Conservation (phyloP, 768 basidiomycete genomes). For the Suillus tomentosus region DNA sequence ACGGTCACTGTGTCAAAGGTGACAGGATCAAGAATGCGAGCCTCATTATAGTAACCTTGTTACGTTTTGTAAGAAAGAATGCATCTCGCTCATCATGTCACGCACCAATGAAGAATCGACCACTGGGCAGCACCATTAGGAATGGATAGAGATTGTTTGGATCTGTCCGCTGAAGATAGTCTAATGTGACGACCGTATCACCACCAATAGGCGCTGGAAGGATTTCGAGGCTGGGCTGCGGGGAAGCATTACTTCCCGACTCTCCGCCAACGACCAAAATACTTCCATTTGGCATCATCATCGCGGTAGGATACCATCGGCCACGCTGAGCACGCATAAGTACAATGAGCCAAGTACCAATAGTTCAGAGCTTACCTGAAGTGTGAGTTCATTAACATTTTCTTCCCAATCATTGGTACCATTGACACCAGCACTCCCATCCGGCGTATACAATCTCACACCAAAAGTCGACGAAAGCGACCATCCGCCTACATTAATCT, state of each 20-base stretch:
- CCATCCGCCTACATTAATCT: slow-evolving; percentile 46
- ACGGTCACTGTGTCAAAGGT: slow-evolving; percentile 61
- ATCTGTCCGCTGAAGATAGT: slow-evolving; percentile 71
- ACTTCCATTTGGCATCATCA: slow-evolving; percentile 72
- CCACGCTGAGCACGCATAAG: slow-evolving; percentile 43
- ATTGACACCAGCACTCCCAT: slow-evolving; percentile 67
- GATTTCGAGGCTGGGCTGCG: slow-evolving; percentile 71
- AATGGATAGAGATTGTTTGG: slow-evolving; percentile 84
- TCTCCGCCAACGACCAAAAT: slow-evolving; percentile 78
- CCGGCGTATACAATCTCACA: slow-evolving; percentile 70
- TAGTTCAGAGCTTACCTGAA: slow-evolving; percentile 51
- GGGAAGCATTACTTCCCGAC: slow-evolving; percentile 63
- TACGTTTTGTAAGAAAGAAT: background rate
- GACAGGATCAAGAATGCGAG: slow-evolving; percentile 67
- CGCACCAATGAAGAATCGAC: slow-evolving; percentile 69
- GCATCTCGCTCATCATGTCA: background rate
- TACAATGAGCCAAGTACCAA: background rate
- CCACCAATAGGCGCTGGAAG: slow-evolving; percentile 69
- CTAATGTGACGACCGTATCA: slow-evolving; percentile 58
- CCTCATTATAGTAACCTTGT: slow-evolving; percentile 79
- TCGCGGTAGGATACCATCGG: slow-evolving; percentile 73
- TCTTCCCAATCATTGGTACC: slow-evolving; percentile 84
- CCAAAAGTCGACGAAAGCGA: slow-evolving; percentile 72
- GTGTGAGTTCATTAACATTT: slow-evolving; percentile 51
- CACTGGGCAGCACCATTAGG: slow-evolving; percentile 69